Conservation (phyloP, 2,329 filamentous ascomycete species). For the Trichoderma sp. region DNA sequence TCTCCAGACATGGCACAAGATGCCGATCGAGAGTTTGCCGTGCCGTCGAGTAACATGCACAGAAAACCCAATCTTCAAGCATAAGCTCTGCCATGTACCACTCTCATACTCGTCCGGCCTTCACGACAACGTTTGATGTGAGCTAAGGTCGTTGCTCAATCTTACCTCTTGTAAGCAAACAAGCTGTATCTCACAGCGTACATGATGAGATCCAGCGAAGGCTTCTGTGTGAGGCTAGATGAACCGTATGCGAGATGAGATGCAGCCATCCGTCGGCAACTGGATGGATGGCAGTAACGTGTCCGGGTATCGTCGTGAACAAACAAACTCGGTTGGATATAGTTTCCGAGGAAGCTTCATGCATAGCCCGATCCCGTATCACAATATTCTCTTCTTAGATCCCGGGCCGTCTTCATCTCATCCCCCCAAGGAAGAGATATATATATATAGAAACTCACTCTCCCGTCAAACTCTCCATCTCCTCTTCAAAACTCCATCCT, state of each 20-base stretch:
- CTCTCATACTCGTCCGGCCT: background rate
- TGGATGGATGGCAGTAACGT: too few relatives aligned
- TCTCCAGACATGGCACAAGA: background rate
- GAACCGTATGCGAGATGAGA: background rate
- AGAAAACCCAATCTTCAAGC: background rate
- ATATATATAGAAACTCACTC: background rate
- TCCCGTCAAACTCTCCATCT: background rate
- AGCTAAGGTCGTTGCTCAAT: too few relatives aligned
- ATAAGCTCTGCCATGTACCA: background rate
- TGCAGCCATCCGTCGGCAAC: background rate
- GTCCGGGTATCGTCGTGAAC: background rate
- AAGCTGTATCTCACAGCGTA: background rate
- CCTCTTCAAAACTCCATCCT: background rate
- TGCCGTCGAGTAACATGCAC: background rate
- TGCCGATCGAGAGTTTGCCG: background rate
- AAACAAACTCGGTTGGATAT: constrained; percentile 17
- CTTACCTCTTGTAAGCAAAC: background rate
- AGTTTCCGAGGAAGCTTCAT: constrained; percentile 12
- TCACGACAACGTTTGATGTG: background rate
- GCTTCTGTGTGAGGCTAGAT: background rate
- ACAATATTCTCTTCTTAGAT: background rate
- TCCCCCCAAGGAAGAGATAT: background rate
- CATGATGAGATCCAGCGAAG: background rate
- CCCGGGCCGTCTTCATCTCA: too few relatives aligned
- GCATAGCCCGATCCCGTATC: background rate